Evolutionary conservation across 495 filamentous ascomycete genomes (phyloP).

Genomic region (Thermothielavioides terrestris): DNA sequence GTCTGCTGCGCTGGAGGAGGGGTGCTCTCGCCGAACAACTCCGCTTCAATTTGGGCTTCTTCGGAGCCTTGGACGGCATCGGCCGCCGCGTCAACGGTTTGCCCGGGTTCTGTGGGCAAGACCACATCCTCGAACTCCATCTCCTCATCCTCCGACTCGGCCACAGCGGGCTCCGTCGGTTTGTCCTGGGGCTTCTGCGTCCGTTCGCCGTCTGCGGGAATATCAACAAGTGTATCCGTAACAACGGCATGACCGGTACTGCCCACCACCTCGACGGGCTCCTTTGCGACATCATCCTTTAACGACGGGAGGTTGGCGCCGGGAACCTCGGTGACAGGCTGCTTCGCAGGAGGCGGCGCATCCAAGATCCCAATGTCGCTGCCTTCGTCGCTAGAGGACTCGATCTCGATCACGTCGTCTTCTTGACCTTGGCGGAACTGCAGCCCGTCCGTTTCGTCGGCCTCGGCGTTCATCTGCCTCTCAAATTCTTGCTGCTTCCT

Average conservation of each 20-base stretch:
- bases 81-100: background rate
- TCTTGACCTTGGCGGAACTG: constrained; percentile 18
- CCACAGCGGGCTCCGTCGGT: background rate
- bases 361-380: constrained; percentile 52
- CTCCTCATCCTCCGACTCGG: constrained; percentile 24
- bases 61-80: constrained; percentile 7
- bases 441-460: constrained; percentile 43
- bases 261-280: background rate
- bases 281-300: background rate
- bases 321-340: background rate
- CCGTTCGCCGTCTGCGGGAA: background rate
- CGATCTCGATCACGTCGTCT: constrained; percentile 34
- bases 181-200: background rate
- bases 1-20: background rate
- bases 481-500: constrained; percentile 37
- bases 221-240: background rate
- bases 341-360: constrained; percentile 21
- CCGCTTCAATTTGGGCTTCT: constrained; percentile 22
- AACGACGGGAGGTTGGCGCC: constrained; percentile 14
- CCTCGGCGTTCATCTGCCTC: constrained; percentile 40
- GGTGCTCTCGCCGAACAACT: constrained; percentile 12
- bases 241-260: background rate
- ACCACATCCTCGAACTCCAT: constrained; percentile 33
- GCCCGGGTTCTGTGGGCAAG: constrained; percentile 7
- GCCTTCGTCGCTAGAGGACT: constrained; percentile 38